These are phyloP conservation scores for Trichoderma brevicompactum DNA, from an alignment of 2,329 filamentous ascomycete species.

Conservation along the genomic window DNA sequence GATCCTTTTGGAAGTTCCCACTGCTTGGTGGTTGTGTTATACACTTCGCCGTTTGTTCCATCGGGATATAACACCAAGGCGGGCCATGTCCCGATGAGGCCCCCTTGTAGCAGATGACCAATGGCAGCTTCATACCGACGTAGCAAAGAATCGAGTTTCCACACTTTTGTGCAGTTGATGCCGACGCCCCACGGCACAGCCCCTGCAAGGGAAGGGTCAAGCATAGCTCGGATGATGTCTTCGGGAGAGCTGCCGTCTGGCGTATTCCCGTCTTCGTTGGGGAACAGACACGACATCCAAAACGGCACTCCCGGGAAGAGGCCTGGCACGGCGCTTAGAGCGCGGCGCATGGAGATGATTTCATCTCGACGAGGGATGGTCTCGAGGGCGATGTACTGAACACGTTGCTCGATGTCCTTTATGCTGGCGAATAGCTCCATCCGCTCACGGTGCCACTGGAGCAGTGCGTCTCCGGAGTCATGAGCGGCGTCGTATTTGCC, in stretches of 20 bases:
- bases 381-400: slow-evolving; percentile 66
- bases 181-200: slow-evolving; percentile 64
- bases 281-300: slow-evolving; percentile 69
- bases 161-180: slow-evolving; percentile 71
- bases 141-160: slow-evolving; percentile 62
- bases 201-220: slow-evolving; percentile 37
- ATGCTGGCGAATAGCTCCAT: slow-evolving; percentile 55
- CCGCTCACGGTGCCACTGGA: slow-evolving; percentile 61
- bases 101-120: slow-evolving; percentile 41
- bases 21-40: slow-evolving; percentile 64
- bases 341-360: slow-evolving; percentile 59
- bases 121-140: slow-evolving; percentile 58
- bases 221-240: slow-evolving; percentile 44
- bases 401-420: slow-evolving; percentile 43
- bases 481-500: slow-evolving; percentile 61
- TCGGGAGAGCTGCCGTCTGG: slow-evolving; percentile 59
- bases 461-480: slow-evolving; percentile 49
- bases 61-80: slow-evolving; percentile 69
- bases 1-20: slow-evolving; percentile 55
- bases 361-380: slow-evolving; percentile 68
- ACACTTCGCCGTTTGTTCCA: slow-evolving; percentile 69
- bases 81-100: slow-evolving; percentile 49
- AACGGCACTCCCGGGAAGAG: slow-evolving; percentile 45
- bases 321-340: slow-evolving; percentile 40
- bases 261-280: slow-evolving; percentile 55